A percentile compares a stretch with the other conserved stretches of the same genome.
Conservation (phyloP, 2,329 filamentous ascomycete species). For the Ophiostoma piceae region DNA sequence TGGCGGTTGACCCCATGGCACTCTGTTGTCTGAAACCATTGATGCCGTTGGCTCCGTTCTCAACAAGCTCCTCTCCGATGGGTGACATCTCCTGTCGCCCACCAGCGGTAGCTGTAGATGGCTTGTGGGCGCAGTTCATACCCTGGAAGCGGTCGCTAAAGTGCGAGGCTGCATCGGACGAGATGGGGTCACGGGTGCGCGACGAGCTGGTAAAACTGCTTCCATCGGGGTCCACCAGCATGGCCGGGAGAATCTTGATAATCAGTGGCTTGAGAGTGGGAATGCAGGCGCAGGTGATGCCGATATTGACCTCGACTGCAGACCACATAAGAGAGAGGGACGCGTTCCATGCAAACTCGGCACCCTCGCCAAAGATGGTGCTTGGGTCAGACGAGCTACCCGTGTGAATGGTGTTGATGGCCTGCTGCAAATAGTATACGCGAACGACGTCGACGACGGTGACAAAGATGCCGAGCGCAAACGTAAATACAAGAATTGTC, state of each 20-base stretch:
- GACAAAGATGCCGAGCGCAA: conserved; percentile 81
- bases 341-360: conserved; percentile 65
- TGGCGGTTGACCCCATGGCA: no score
- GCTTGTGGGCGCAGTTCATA: neutral
- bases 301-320: conserved; percentile 82
- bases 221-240: conserved; percentile 50
- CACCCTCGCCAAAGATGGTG: conserved; percentile 47
- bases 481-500: conserved; percentile 78
- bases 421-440: conserved; percentile 82
- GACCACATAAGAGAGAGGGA: conserved; percentile 91
- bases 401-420: conserved; percentile 44
- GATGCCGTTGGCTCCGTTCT: neutral
- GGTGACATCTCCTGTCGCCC: neutral
- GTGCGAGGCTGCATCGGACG: conserved; percentile 15
- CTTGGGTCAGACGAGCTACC: conserved; percentile 35
- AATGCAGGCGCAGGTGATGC: conserved; percentile 87
- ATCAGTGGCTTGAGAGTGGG: conserved; percentile 85
- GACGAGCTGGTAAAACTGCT: conserved; percentile 33
- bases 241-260: conserved; percentile 54
- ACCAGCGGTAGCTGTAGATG: neutral
- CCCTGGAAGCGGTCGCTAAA: neutral
- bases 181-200: conserved; percentile 15
- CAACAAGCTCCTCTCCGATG: neutral
- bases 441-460: conserved; percentile 82
- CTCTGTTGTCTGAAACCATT: no score